These are phyloP conservation scores for Russula emetica DNA, from an alignment of 768 basidiomycete genomes.

Conservation along the genomic window DNA sequence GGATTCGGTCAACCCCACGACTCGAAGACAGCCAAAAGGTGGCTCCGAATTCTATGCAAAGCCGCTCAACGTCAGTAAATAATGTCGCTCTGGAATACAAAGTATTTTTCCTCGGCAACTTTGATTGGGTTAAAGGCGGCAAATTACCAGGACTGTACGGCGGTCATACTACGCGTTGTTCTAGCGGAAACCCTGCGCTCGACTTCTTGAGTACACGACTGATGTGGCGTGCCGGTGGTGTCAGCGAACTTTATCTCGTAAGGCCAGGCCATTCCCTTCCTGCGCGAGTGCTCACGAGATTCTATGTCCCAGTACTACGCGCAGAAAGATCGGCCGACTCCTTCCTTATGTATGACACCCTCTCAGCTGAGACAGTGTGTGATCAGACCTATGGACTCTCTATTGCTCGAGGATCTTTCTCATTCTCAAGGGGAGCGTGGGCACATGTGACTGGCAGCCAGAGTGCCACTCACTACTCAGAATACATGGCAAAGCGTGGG, in stretches of 20 bases:
- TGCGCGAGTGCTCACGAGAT: neutral
- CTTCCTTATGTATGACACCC: conserved; percentile 51
- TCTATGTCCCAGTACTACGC: conserved; percentile 56
- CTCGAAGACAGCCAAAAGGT: conserved; percentile 52
- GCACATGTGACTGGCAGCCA: conserved; percentile 69
- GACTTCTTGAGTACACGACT: conserved; percentile 80
- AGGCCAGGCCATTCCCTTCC: neutral
- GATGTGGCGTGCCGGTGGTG: conserved; percentile 72
- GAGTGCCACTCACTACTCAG: too few relatives aligned
- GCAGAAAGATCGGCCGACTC: conserved; percentile 64
- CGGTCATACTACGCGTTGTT: conserved; percentile 60
- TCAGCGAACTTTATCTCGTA: conserved; percentile 74
- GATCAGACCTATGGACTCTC: conserved; percentile 66
- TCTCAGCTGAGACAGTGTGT: conserved; percentile 60
- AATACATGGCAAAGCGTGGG: too few relatives aligned
- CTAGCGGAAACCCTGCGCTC: conserved; percentile 66
- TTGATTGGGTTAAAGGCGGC: conserved; percentile 76
- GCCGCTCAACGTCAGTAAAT: conserved; percentile 41
- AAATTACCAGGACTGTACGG: conserved; percentile 83
- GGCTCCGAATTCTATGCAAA: conserved; percentile 67
- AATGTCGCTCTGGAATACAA: conserved; percentile 63
- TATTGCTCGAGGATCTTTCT: conserved; percentile 68
- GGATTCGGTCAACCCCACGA: conserved; percentile 61
- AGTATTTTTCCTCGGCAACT: conserved; percentile 71
- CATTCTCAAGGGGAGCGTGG: conserved; percentile 60